Evolutionary conservation across 768 basidiomycete genomes (phyloP).

Genomic region (Pulveroboletus ravenelii): DNA sequence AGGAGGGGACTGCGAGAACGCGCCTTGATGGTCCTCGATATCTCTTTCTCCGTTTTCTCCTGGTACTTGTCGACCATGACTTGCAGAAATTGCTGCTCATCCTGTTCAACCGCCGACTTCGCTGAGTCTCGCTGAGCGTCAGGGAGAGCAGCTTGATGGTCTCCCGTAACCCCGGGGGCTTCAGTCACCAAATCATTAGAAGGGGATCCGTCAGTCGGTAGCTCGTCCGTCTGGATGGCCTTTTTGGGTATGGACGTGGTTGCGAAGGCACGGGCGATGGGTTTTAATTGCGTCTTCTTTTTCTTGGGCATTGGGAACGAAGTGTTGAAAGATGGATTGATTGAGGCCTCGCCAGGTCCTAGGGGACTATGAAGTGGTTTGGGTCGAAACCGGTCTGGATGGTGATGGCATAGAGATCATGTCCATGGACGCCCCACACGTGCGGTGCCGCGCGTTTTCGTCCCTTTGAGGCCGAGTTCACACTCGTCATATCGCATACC

Average conservation of each 20-base stretch:
- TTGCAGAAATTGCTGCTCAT: slow-evolving; percentile 60
- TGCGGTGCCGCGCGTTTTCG: neutral
- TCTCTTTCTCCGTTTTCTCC: slow-evolving; percentile 86
- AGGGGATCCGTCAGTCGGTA: slow-evolving; percentile 6
- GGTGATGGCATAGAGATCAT: neutral
- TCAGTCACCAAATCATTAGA: slow-evolving; percentile 6
- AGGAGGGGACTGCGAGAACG: neutral
- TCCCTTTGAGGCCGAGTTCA: too few species aligned
- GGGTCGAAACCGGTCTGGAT: neutral
- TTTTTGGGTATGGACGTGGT: slow-evolving; percentile 85
- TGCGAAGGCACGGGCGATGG: slow-evolving; percentile 70
- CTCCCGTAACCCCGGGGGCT: slow-evolving; percentile 3
- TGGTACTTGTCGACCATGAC: slow-evolving; percentile 74
- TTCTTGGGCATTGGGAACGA: slow-evolving; percentile 63
- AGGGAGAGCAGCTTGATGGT: neutral
- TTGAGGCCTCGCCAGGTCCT: neutral
- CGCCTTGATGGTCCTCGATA: slow-evolving; percentile 68
- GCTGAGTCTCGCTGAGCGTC: slow-evolving; percentile 17
- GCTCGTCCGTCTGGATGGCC: slow-evolving; percentile 32
- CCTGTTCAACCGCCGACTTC: slow-evolving; percentile 35
- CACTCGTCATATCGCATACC: neutral
- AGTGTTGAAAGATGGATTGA: neutral
- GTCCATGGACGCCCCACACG: neutral
- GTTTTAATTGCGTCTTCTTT: slow-evolving; percentile 78
- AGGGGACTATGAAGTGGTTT: neutral